phyloP scores from a whole-genome alignment of 768 basidiomycete species.

The Mycena amicta region DNA sequence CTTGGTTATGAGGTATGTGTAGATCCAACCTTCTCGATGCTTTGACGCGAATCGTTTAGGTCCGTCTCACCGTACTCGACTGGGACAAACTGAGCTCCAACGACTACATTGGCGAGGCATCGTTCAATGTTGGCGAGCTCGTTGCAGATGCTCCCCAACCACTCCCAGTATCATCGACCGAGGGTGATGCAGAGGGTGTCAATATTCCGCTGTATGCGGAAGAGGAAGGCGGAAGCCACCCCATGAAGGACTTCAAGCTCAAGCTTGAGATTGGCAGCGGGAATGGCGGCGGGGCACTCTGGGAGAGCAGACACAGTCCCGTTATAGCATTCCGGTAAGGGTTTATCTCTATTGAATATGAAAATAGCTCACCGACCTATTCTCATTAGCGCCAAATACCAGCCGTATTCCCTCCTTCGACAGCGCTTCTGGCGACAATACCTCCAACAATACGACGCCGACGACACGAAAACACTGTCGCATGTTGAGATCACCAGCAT shows the following conservation, averaged over 20 bases:
- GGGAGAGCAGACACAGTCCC: constrained; percentile 77
- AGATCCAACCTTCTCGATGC: neutral
- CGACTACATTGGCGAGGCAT: constrained; percentile 83
- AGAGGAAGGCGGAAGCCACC: constrained; percentile 53
- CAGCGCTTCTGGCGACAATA: constrained; percentile 91
- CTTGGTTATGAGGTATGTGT: constrained; percentile 45
- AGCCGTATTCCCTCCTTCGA: constrained; percentile 89
- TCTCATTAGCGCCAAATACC: constrained; percentile 78
- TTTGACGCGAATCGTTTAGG: constrained; percentile 39
- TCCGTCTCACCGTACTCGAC: constrained; percentile 85
- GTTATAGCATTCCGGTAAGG: constrained; percentile 63
- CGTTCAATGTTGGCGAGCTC: constrained; percentile 72
- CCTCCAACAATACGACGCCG: constrained; percentile 86
- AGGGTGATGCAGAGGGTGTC: neutral
- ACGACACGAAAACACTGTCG: constrained; percentile 74
- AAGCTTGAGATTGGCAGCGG: constrained; percentile 40
- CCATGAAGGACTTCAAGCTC: constrained; percentile 76
- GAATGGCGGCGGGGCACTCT: constrained; percentile 48
- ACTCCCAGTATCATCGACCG: constrained; percentile 3
- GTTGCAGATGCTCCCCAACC: constrained; percentile 69
- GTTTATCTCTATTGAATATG: neutral
- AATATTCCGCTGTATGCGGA: constrained; percentile 53
- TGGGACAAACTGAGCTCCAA: constrained; percentile 95
- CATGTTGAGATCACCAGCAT: constrained; percentile 89
- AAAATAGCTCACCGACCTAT: neutral